A percentile compares a stretch with the other conserved stretches of the same genome.
These are phyloP conservation scores for Scheffersomyces coipomensis DNA, from an alignment of 805 yeast species.

Conservation along the genomic window DNA sequence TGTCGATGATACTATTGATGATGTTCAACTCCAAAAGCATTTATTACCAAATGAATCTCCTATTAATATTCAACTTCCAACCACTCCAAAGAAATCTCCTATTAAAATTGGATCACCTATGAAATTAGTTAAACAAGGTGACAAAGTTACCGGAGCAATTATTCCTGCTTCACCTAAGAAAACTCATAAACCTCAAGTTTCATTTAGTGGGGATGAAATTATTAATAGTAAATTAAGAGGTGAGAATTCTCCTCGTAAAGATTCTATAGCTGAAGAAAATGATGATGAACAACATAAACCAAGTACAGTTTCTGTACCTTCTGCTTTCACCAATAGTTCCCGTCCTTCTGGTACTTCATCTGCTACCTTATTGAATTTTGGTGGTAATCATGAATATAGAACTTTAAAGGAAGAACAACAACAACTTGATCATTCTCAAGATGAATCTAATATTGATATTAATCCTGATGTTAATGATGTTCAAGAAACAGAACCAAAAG, in stretches of 20 bases:
- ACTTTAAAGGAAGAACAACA: conserved; percentile 2
- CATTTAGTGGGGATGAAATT: conserved; percentile 18
- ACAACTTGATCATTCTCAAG: conserved; percentile 1
- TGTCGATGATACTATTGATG: not conserved
- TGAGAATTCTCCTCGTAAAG: conserved; percentile 7
- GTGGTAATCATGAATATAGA: conserved; percentile 2
- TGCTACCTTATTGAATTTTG: conserved; percentile 9
- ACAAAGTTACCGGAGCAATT: conserved; percentile 18
- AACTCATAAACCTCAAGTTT: not conserved
- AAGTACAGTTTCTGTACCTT: conserved; percentile 34
- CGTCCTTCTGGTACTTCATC: conserved; percentile 12
- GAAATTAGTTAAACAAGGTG: conserved; percentile 27
- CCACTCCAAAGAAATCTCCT: conserved; percentile 16
- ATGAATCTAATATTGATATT: not conserved
- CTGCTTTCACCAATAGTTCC: conserved; percentile 12
- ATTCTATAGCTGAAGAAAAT: not conserved
- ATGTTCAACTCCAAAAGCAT: no score
- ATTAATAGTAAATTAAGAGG: conserved; percentile 20
- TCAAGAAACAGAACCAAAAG: not conserved
- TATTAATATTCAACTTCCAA: conserved; percentile 2
- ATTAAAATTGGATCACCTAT: conserved; percentile 42
- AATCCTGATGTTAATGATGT: not conserved
- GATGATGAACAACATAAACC: conserved; percentile 13
- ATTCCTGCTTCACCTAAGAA: conserved; percentile 2
- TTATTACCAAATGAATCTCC: not conserved